phyloP scores from a whole-genome alignment of 2,329 filamentous ascomycete species.

The Microascus cirrosus region DNA sequence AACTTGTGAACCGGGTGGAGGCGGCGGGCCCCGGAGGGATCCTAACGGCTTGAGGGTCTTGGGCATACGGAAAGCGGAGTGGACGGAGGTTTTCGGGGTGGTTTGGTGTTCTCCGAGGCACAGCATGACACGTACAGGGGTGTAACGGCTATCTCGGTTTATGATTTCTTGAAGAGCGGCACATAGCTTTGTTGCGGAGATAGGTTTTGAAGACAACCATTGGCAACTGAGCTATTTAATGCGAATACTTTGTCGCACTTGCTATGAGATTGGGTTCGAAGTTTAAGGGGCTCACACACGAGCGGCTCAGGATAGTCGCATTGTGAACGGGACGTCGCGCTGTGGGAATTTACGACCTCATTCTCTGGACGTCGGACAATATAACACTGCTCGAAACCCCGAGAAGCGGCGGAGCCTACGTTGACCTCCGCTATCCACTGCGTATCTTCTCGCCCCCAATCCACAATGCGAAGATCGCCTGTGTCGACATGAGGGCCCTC shows the following conservation, averaged over 20 bases:
- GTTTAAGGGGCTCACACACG: not conserved
- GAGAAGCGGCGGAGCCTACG: too few species aligned
- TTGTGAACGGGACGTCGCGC: too few species aligned
- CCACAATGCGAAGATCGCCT: too few species aligned
- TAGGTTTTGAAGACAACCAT: not conserved
- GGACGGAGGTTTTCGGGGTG: not conserved
- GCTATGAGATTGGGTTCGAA: not conserved
- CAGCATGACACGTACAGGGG: not conserved
- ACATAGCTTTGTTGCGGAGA: not conserved
- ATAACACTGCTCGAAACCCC: too few species aligned
- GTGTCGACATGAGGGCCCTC: too few species aligned
- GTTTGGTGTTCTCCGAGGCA: not conserved
- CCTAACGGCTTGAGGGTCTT: conserved; percentile 10
- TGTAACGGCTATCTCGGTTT: not conserved
- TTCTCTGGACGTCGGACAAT: not conserved
- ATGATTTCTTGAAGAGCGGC: not conserved
- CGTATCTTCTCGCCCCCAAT: too few species aligned
- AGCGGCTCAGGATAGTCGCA: too few species aligned
- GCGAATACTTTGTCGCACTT: not conserved
- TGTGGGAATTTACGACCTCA: not conserved
- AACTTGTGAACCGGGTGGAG: conserved; percentile 69
- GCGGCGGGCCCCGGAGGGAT: conserved; percentile 39
- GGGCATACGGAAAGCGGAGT: not conserved
- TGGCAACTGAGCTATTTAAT: not conserved
- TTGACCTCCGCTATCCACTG: too few species aligned